Percentiles rank a stretch among this genome's conserved stretches.
Conservation (phyloP, 2,329 filamentous ascomycete species). For the Colletotrichum chlorophyti region DNA sequence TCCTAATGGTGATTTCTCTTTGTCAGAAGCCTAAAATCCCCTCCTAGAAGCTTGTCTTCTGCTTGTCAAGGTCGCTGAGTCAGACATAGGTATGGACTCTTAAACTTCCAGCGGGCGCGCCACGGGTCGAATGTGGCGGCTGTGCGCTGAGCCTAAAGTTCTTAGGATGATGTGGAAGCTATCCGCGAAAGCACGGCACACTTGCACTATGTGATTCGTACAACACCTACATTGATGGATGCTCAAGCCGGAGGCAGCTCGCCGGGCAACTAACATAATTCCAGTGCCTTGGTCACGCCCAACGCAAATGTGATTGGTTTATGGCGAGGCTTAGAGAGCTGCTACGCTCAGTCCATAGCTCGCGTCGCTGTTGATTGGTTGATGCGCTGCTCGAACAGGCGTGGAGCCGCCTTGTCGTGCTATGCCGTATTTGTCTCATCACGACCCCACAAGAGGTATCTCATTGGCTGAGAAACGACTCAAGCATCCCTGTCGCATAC, state of each 20-base stretch:
- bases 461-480: background rate
- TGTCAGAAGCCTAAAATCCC: too few relatives aligned
- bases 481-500: constrained; percentile 18
- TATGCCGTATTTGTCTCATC: constrained; percentile 28
- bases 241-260: background rate
- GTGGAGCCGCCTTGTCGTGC: constrained; percentile 10
- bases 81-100: too few relatives aligned
- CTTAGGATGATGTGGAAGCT: constrained; percentile 9
- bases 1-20: too few relatives aligned
- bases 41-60: background rate
- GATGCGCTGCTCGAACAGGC: constrained; percentile 9
- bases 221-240: too few relatives aligned
- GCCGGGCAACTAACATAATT: background rate
- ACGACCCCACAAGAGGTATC: background rate
- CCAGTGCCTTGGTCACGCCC: background rate
- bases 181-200: constrained; percentile 15
- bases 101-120: too few relatives aligned
- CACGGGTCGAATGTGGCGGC: constrained; percentile 1
- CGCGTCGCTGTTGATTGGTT: constrained; percentile 3
- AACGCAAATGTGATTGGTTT: constrained; percentile 10
- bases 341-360: background rate
- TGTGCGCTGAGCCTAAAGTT: constrained; percentile 8
- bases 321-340: too few relatives aligned
- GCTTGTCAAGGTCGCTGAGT: background rate
- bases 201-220: too few relatives aligned